Evolutionary conservation across 495 filamentous ascomycete species (phyloP).

Genomic region (Neurospora sp.): DNA sequence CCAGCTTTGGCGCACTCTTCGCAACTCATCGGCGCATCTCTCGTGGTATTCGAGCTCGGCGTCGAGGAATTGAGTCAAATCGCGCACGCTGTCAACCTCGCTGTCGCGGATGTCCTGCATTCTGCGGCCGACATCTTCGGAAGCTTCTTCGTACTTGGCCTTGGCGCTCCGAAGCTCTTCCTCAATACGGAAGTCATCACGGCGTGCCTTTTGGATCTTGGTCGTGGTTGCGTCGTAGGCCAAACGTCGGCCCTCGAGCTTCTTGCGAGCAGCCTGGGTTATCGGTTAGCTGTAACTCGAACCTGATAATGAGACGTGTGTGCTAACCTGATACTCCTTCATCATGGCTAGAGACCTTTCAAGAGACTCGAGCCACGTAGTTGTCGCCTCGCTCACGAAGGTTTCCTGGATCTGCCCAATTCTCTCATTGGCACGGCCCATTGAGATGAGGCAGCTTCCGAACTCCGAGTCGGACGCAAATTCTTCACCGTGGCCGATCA

Average conservation of each 20-base stretch:
- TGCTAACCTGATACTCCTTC: constrained; percentile 83
- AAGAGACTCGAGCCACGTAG: constrained; percentile 83
- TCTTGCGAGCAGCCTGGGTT: constrained; percentile 70
- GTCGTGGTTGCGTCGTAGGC: constrained; percentile 84
- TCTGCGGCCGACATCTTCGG: constrained; percentile 80
- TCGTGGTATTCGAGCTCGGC: constrained; percentile 89
- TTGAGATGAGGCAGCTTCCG: constrained; percentile 74
- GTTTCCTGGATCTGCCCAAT: constrained; percentile 79
- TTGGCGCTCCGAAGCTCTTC: constrained; percentile 89
- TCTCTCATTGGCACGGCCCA: constrained; percentile 80
- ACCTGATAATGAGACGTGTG: not conserved
- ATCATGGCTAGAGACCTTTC: constrained; percentile 87
- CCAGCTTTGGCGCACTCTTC: constrained; percentile 42
- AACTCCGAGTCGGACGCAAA: constrained; percentile 89
- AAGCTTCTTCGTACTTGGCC: constrained; percentile 93
- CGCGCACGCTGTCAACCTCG: constrained; percentile 73
- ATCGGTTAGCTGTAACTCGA: constrained; percentile 7
- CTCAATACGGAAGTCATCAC: constrained; percentile 85
- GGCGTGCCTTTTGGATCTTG: constrained; percentile 91
- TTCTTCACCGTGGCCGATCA: constrained; percentile 89
- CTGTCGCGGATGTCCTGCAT: constrained; percentile 97
- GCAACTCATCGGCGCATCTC: constrained; percentile 64
- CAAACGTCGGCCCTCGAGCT: constrained; percentile 82
- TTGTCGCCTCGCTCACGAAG: constrained; percentile 71
- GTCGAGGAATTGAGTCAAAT: constrained; percentile 75